A percentile compares a stretch with the other conserved stretches of the same genome.
These are phyloP conservation scores for Madurella fahalii DNA, from an alignment of 2,329 filamentous ascomycete genomes.

Conservation along the genomic window DNA sequence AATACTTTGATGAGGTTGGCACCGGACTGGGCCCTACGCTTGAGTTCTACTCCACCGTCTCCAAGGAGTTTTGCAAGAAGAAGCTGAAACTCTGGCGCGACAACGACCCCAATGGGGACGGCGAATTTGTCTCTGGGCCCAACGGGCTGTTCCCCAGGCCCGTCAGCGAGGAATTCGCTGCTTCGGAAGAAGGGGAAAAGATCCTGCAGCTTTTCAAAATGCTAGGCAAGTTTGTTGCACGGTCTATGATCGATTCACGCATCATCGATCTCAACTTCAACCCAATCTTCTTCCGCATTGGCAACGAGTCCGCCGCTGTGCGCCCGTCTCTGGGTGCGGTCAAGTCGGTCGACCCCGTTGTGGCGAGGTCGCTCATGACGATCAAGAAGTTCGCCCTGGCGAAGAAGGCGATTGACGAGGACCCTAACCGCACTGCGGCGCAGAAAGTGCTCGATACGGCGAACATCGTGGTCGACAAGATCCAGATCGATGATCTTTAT, in stretches of 20 bases:
- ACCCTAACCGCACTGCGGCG: conserved; percentile 58
- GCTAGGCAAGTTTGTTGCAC: conserved; percentile 93
- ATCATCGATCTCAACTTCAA: conserved; percentile 99
- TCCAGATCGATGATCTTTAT: conserved; percentile 77
- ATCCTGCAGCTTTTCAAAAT: conserved; percentile 86
- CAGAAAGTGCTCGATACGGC: conserved; percentile 69
- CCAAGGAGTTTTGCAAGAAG: conserved; percentile 95
- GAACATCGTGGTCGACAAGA: conserved; percentile 69
- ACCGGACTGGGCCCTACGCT: conserved; percentile 92
- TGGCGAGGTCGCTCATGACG: conserved; percentile 79
- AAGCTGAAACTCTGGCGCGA: conserved; percentile 97
- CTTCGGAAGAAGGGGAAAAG: conserved; percentile 76
- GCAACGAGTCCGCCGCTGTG: conserved; percentile 63
- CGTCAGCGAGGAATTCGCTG: conserved; percentile 72
- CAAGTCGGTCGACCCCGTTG: conserved; percentile 78
- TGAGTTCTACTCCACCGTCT: conserved; percentile 97
- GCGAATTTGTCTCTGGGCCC: conserved; percentile 80
- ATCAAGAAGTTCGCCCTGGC: conserved; percentile 82
- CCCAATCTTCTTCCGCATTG: conserved; percentile 94
- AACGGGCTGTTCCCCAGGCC: conserved; percentile 89
- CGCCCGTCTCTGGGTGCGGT: conserved; percentile 84
- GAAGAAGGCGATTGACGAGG: conserved; percentile 75
- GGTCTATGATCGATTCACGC: conserved; percentile 95
- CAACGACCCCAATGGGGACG: conserved; percentile 66
- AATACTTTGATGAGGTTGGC: conserved; percentile 98